phyloP scores from a whole-genome alignment of 495 filamentous ascomycete genomes.

The Aspergillus biplanus region DNA sequence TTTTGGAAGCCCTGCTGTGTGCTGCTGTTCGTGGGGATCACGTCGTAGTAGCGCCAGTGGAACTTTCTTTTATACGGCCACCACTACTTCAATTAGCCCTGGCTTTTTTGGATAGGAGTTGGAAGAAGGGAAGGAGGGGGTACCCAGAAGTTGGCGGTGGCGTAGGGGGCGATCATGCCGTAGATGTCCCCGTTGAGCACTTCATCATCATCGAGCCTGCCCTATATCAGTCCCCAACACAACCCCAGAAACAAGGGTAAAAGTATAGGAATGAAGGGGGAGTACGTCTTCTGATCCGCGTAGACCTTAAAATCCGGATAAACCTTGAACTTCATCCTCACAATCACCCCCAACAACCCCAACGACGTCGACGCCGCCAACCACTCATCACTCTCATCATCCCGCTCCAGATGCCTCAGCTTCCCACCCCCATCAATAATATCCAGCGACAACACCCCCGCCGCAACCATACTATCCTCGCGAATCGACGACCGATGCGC shows the following conservation, averaged over 20 bases:
- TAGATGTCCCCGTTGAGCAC: constrained; percentile 22
- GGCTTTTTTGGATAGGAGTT: too few relatives aligned
- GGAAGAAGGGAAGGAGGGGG: background rate
- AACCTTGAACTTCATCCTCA: constrained; percentile 22
- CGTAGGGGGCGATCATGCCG: constrained; percentile 21
- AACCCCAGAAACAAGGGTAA: too few relatives aligned
- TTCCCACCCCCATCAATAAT: constrained; percentile 18
- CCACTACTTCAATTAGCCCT: constrained; percentile 13
- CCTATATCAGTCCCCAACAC: background rate
- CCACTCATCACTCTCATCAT: constrained; percentile 19
- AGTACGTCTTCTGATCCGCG: constrained; percentile 23
- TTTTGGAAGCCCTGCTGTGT: constrained; percentile 22
- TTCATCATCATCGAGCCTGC: constrained; percentile 18
- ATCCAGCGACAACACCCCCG: constrained; percentile 17
- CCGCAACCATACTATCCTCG: constrained; percentile 23
- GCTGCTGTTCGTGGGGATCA: constrained; percentile 11
- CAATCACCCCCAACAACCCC: constrained; percentile 21
- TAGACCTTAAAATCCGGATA: constrained; percentile 24
- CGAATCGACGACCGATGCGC: constrained; percentile 22
- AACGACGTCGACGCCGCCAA: constrained; percentile 22
- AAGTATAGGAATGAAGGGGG: background rate
- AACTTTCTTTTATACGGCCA: constrained; percentile 25
- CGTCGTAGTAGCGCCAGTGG: constrained; percentile 25
- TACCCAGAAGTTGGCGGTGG: constrained; percentile 24
- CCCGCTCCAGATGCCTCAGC: constrained; percentile 20